Percentiles rank a stretch among this genome's conserved stretches.
Conservation (phyloP, 768 basidiomycete species). For the Artomyces pyxidatus region DNA sequence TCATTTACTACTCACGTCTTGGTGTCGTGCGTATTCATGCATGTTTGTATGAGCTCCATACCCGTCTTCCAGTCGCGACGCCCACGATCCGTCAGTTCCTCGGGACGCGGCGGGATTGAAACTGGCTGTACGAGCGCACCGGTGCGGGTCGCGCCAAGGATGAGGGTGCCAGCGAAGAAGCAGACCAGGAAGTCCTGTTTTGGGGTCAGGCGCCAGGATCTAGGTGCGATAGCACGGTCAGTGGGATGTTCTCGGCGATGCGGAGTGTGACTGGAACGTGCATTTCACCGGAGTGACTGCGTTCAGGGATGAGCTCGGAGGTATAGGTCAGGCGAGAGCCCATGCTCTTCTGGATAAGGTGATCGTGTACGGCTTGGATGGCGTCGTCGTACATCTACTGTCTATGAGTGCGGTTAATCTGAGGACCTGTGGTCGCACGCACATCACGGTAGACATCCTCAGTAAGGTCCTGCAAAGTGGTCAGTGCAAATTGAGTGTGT, state of each 20-base stretch:
- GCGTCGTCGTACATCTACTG: slow-evolving; percentile 84
- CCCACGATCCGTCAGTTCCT: slow-evolving; percentile 53
- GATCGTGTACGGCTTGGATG: slow-evolving; percentile 71
- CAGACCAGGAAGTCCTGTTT: slow-evolving; percentile 97
- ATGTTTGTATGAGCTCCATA: slow-evolving; percentile 75
- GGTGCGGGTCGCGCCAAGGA: slow-evolving; percentile 76
- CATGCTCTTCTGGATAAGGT: slow-evolving; percentile 61
- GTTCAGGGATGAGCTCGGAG: slow-evolving; percentile 67
- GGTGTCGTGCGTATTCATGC: slow-evolving; percentile 80
- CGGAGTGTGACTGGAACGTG: slow-evolving; percentile 19
- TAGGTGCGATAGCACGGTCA: slow-evolving; percentile 18
- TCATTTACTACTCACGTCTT: slow-evolving; percentile 50
- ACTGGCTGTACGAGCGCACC: slow-evolving; percentile 46
- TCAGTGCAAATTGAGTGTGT: not conserved
- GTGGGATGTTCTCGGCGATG: not conserved
- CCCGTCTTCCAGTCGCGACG: slow-evolving; percentile 79
- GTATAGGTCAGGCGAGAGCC: slow-evolving; percentile 64
- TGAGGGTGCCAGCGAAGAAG: slow-evolving; percentile 87
- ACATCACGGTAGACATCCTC: slow-evolving; percentile 76
- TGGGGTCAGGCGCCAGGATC: slow-evolving; percentile 66
- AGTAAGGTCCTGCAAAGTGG: slow-evolving; percentile 46
- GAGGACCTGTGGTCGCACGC: slow-evolving; percentile 17
- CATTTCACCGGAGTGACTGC: slow-evolving; percentile 24
- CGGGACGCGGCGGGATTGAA: slow-evolving; percentile 59
- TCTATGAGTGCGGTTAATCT: not conserved